Conservation (phyloP, 1,139 yeast species). For the Geotrichum klebahnii region DNA sequence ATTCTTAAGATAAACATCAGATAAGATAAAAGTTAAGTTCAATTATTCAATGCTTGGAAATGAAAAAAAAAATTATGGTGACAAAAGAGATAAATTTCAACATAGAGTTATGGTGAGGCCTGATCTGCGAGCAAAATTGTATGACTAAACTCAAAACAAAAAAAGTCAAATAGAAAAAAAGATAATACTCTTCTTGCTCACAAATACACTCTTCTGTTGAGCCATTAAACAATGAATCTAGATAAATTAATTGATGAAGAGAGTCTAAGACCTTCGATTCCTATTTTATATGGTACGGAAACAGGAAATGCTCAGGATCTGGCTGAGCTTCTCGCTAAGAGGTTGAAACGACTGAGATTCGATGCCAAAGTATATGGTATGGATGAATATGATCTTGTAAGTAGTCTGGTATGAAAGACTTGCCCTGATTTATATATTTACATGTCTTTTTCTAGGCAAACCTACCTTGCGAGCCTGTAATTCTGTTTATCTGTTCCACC, state of each 20-base stretch:
- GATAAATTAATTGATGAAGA: neutral
- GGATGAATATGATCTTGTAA: constrained; percentile 49
- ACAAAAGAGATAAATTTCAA: no score
- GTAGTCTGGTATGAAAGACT: constrained; percentile 1
- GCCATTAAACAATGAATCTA: neutral
- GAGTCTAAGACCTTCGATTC: constrained; percentile 11
- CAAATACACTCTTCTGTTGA: neutral
- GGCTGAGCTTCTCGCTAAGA: constrained; percentile 60
- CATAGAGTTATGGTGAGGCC: no score
- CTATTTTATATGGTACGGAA: constrained; percentile 80
- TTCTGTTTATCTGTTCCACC: constrained; percentile 76
- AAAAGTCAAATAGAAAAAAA: neutral
- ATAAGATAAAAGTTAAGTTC: no score
- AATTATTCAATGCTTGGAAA: no score
- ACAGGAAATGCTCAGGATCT: constrained; percentile 90
- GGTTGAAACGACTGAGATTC: constrained; percentile 55
- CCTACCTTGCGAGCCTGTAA: constrained; percentile 47
- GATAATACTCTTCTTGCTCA: neutral
- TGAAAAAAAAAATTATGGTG: no score
- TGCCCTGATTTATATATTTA: constrained; percentile 31
- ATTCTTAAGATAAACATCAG: no score
- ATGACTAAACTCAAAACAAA: no score
- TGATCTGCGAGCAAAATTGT: no score
- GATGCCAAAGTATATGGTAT: constrained; percentile 46
- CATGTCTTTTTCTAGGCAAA: constrained; percentile 21